Evolutionary conservation across 352 stramenopile species (phyloP).

Genomic region (Pythium vanterpoolii): DNA sequence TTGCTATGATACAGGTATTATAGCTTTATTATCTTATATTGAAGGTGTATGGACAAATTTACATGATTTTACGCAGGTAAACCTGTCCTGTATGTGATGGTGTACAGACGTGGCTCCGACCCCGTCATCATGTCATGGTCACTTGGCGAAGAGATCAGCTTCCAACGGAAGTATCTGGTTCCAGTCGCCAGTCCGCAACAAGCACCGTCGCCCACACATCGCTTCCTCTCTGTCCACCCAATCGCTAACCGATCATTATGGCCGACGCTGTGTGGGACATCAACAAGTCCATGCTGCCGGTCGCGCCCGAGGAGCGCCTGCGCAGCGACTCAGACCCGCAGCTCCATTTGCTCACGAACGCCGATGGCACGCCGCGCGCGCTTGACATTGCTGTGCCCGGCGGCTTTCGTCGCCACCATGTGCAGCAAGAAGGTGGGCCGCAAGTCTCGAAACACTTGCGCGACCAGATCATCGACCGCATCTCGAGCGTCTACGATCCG

Average conservation of each 20-base stretch:
- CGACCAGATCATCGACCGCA: conserved; percentile 67
- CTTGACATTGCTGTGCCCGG: conserved; percentile 66
- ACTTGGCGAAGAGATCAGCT: conserved; percentile 5
- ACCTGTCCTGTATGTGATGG: conserved; percentile 3
- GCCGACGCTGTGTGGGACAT: conserved; percentile 44
- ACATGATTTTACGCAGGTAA: neutral
- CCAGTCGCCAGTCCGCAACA: neutral
- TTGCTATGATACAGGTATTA: neutral
- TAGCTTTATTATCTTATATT: neutral
- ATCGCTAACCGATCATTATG: conserved; percentile 25
- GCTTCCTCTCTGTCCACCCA: neutral
- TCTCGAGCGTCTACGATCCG: conserved; percentile 76
- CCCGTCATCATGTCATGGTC: neutral
- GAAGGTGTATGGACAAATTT: neutral
- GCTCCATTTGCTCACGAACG: conserved; percentile 27
- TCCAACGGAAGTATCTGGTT: conserved; percentile 3
- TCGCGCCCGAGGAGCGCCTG: conserved; percentile 25
- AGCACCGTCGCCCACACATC: neutral
- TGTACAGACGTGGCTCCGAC: neutral
- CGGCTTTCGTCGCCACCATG: conserved; percentile 69
- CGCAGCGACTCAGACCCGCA: conserved; percentile 60
- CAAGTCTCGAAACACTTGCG: conserved; percentile 57
- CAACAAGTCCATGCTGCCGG: conserved; percentile 40
- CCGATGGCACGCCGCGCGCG: conserved; percentile 33
- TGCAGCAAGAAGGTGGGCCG: conserved; percentile 32